Base-by-base conservation (phyloP, 2,329 filamentous ascomycete genomes). In the Penicillium olsonii region DNA sequence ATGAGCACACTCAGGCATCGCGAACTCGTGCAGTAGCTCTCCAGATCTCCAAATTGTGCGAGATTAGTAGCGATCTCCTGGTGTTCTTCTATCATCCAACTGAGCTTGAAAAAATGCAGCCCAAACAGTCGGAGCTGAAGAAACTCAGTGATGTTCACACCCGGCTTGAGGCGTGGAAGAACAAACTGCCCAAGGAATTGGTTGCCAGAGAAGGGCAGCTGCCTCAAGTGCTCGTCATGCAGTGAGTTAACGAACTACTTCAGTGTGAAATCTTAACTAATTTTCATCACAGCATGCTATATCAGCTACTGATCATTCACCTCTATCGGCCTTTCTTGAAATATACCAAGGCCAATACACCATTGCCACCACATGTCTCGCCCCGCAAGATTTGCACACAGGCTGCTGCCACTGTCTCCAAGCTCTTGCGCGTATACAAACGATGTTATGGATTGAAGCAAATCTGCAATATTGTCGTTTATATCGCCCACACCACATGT, bases 391-490 rank as follows among this genome's bases (percentile, higher is more conserved):
- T 95, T 45, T 96, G 92, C 72, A 94, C 91, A 0, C 88, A 92
- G 64, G 92, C 94, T 45, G 92, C 94, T 0, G 85, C 87, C 2
- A 85, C 87, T 56, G 94, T 97, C 47, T 96, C 92, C 0, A 97
- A 96, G 65, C 77, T 96, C n/a, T 87, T 96, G 74, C 85, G 94
- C 0, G 75, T 96, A 1, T 99, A 97, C 73, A 96, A 95, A 69
- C 90, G 92, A 59, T 87, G 87, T 1, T 95, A 96, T 69, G 90
- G 92, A 9, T 75, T 97, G 11, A 85, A 90, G 4, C 92, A 97
- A 67, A 96, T 99, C 27, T 95, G 90, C 73, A 97, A 97, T 64
- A 90, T 97, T 61, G 92, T 88, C 3, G 91, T 97, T 0, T 99
- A 99, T 69, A 96, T 97, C 72, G 81, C 88, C 0, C 92, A 97